phyloP scores from a whole-genome alignment of 352 stramenopile species.

The Globisporangium rhizosaccharum region DNA sequence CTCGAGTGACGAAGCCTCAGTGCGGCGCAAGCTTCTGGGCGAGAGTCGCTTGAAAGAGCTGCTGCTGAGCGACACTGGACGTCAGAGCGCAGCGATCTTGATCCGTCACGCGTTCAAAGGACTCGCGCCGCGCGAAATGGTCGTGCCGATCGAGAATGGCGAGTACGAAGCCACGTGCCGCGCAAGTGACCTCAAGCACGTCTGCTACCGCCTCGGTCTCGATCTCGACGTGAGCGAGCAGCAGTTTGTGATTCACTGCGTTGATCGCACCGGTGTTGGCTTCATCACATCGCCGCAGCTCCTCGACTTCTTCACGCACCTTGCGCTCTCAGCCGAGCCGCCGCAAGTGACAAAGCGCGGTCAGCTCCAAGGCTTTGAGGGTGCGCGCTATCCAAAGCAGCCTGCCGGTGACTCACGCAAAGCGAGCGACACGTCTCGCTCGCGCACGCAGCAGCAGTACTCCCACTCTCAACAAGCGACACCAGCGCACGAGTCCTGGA shows the following conservation, averaged over 20 bases:
- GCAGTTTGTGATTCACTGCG: slow-evolving; percentile 37
- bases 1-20: slow-evolving; percentile 23
- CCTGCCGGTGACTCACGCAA: background rate
- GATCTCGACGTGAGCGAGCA: slow-evolving; percentile 63
- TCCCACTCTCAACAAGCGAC: background rate
- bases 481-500: slow-evolving; percentile 8
- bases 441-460: slow-evolving; percentile 1
- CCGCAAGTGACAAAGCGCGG: slow-evolving; percentile 6
- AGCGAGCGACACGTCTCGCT: background rate
- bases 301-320: slow-evolving; percentile 49
- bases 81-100: slow-evolving; percentile 58
- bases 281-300: slow-evolving; percentile 62
- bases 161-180: slow-evolving; percentile 66
- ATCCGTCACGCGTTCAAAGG: slow-evolving; percentile 75
- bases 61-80: slow-evolving; percentile 39
- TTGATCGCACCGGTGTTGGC: slow-evolving; percentile 45
- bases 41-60: slow-evolving; percentile 54
- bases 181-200: slow-evolving; percentile 59
- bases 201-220: slow-evolving; percentile 62
- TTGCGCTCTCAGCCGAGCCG: slow-evolving; percentile 17
- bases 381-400: background rate
- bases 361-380: slow-evolving; percentile 2
- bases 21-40: slow-evolving; percentile 53
- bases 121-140: slow-evolving; percentile 50
- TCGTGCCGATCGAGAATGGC: slow-evolving; percentile 61